phyloP scores from a whole-genome alignment of 106 monocot species.

The Dendrobium officinale region DNA sequence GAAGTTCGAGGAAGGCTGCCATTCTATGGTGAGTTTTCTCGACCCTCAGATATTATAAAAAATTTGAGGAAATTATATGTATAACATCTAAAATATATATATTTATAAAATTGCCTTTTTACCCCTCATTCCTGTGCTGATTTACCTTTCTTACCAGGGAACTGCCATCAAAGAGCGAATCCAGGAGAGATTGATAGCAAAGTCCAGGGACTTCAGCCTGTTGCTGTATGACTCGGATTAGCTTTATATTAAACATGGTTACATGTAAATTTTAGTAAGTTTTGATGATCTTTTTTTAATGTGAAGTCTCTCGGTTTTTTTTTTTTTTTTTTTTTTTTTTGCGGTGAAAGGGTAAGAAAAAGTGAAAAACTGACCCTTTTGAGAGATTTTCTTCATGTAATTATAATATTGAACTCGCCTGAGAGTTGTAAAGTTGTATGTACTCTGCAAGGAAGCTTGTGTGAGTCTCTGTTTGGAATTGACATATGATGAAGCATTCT shows the following conservation, averaged over 20 bases:
- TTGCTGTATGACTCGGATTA: constrained; percentile 43
- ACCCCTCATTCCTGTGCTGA: not conserved
- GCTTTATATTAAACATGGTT: not conserved
- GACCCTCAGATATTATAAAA: not conserved
- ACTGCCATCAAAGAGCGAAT: constrained; percentile 51
- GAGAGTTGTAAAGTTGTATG: too few species aligned
- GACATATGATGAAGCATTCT: too few species aligned
- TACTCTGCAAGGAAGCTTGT: too few species aligned
- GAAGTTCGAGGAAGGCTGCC: constrained; percentile 89
- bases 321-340: not conserved
- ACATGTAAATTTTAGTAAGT: not conserved
- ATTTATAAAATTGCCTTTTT: too few species aligned
- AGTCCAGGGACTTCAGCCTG: constrained; percentile 35
- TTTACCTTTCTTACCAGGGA: constrained; percentile 21
- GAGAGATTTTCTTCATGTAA: too few species aligned
- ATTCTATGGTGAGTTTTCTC: constrained; percentile 59
- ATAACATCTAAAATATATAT: too few species aligned
- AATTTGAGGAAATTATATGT: too few species aligned
- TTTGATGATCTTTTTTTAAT: not conserved
- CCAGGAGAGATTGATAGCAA: constrained; percentile 32
- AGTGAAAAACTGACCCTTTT: too few species aligned
- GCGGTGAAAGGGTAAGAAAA: too few species aligned
- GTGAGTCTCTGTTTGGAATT: too few species aligned
- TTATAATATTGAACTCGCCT: too few species aligned
- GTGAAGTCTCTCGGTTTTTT: not conserved